A percentile compares a stretch with the other conserved stretches of the same genome.
phyloP scores from a whole-genome alignment of 352 stramenopile genomes.

The Lagenidium giganteum region DNA sequence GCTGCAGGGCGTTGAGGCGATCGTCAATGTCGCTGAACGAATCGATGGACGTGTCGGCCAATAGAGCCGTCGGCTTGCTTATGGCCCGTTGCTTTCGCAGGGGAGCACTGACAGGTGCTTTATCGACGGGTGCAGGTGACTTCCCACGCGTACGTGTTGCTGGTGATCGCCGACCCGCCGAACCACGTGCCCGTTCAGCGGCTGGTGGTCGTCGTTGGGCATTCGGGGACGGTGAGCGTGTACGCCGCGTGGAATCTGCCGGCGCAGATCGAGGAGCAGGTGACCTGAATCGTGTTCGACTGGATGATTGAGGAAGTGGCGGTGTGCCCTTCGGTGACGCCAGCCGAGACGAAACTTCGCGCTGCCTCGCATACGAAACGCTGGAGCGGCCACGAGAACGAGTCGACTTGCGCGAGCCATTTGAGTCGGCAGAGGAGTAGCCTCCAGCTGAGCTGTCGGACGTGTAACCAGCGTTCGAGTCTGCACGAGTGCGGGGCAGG shows the following conservation, averaged over 20 bases:
- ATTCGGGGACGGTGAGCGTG: slow-evolving; percentile 22
- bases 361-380: slow-evolving; percentile 42
- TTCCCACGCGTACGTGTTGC: too few species aligned
- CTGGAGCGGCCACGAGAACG: slow-evolving; percentile 28
- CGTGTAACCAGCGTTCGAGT: slow-evolving; percentile 36
- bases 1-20: slow-evolving; percentile 69
- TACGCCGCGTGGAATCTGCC: slow-evolving; percentile 15
- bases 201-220: too few species aligned
- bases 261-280: slow-evolving; percentile 17
- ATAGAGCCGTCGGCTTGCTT: slow-evolving; percentile 21
- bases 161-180: too few species aligned
- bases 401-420: slow-evolving; percentile 33
- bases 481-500: background rate
- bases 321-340: slow-evolving; percentile 41
- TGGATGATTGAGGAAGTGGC: slow-evolving; percentile 10
- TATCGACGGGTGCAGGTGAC: too few species aligned
- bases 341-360: slow-evolving; percentile 44
- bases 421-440: slow-evolving; percentile 61
- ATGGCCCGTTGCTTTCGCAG: slow-evolving; percentile 7
- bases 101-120: slow-evolving; percentile 5
- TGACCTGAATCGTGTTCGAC: slow-evolving; percentile 21
- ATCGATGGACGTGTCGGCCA: slow-evolving; percentile 58
- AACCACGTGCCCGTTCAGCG: too few species aligned
- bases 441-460: slow-evolving; percentile 60
- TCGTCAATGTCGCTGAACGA: slow-evolving; percentile 86